Base-by-base conservation (phyloP, 1,284 basidiomycete species). In the Pulveroboletus sp. region DNA sequence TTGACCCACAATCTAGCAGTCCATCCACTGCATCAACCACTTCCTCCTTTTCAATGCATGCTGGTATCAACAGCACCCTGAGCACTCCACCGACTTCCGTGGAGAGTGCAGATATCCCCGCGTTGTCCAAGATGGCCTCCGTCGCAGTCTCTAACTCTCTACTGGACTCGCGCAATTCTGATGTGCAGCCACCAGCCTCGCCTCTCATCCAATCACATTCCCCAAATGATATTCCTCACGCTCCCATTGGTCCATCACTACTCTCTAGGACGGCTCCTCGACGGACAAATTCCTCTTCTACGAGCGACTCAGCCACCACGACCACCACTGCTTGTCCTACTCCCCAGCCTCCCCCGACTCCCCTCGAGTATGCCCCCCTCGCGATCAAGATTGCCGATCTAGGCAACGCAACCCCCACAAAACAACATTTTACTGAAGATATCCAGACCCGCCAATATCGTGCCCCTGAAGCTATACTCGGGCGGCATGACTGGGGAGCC, bases 391-490 rank as follows among this genome's bases (percentile, higher is more conserved):
- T 96, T 63, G 93, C 94, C 33, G 93, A 96, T 71, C 76, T 96
- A 43, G 93, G 92, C 28, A 94, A 94, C 69, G 92, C 92, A 24
- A 92, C 92, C 25, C 89, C 88, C 2, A 86, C 86, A 18, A 88
- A 83, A 67, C 84, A 86, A 62, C 94, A 95, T 71, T 96, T 85
- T 68, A 95, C 93, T 12, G 92, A 96, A 68, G 94, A 96, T 71
- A 96, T 96, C 61, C 94, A 96, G 75, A 96, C 94, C 35, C 82
- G 94, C 31, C 94, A 96, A 71, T 96, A 96, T 72, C 88, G 94
- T 58, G 85, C 89, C 33, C 94, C 94, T 6, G 94, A 96, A 72
- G 94, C 92, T 44, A 95, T 96, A 65, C 76, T 96, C 18, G 94
- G 94, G 25, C 81, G 85, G 49, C 85, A 84, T 39, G 93, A 94